phyloP scores from a whole-genome alignment of 192 early-diverging fungal genomes.

The Chytriomyces sp. region DNA sequence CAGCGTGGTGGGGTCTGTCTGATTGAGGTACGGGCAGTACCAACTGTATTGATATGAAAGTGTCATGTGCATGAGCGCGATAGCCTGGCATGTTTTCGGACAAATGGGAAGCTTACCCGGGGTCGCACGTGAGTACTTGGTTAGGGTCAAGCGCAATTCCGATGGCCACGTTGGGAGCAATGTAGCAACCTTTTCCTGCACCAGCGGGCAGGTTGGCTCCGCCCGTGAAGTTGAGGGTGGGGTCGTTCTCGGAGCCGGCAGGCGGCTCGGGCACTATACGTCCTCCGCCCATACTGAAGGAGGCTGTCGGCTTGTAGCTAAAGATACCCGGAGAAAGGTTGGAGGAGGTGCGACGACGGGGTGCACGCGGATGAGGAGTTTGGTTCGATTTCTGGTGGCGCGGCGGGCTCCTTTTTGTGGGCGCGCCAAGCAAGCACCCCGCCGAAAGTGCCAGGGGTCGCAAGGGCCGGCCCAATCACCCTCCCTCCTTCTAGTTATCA shows the following conservation, averaged over 20 bases:
- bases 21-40: conserved; percentile 43
- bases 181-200: conserved; percentile 35
- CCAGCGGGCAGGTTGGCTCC: conserved; percentile 21
- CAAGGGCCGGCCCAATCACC: too few relatives aligned
- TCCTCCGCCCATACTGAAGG: conserved; percentile 29
- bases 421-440: not conserved
- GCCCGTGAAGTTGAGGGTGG: conserved; percentile 29
- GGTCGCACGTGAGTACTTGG: conserved; percentile 34
- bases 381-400: not conserved
- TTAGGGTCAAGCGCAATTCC: conserved; percentile 29
- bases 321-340: not conserved
- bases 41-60: conserved; percentile 4
- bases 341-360: too few relatives aligned
- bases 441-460: not conserved
- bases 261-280: conserved; percentile 21
- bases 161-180: conserved; percentile 18
- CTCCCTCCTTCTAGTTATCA: too few relatives aligned
- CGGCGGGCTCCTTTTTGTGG: not conserved
- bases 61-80: too few relatives aligned
- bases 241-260: conserved; percentile 30
- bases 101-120: conserved; percentile 20
- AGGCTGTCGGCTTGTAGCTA: not conserved
- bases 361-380: too few relatives aligned
- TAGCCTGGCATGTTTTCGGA: not conserved
- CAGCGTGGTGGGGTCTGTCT: conserved; percentile 25